Conservation (phyloP, 257 asterid species). For the Lavandula angustifolia region DNA sequence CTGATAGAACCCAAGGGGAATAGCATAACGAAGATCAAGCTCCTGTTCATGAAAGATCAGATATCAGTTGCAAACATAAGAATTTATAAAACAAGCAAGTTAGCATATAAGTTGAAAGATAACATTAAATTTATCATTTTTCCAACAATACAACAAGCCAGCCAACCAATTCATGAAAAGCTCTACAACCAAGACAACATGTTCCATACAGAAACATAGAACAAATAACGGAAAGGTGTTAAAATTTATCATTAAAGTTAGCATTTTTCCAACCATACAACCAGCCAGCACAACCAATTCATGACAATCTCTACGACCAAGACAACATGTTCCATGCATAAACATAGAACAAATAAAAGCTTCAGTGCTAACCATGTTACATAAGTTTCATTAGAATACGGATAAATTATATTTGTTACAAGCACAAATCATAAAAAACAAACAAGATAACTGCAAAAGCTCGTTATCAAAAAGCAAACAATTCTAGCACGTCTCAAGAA, state of each 20-base stretch:
- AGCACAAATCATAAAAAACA: not conserved
- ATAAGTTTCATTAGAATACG: conserved; percentile 14
- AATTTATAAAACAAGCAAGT: not conserved
- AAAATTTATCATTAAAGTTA: conserved; percentile 6
- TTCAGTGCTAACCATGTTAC: not conserved
- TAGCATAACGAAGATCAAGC: conserved; percentile 79
- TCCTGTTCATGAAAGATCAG: conserved; percentile 54
- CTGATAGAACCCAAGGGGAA: conserved; percentile 81
- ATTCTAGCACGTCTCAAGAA: conserved; percentile 3
- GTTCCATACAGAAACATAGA: conserved; percentile 9
- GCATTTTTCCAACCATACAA: conserved; percentile 19
- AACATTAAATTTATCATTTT: conserved; percentile 16
- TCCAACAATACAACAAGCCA: conserved; percentile 20
- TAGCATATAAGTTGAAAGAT: not conserved
- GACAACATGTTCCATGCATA: conserved; percentile 7
- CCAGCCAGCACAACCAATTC: conserved; percentile 11
- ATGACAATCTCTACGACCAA: conserved; percentile 17
- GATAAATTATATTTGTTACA: conserved; percentile 3
- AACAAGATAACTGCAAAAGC: not conserved
- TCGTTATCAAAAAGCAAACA: conserved; percentile 2
- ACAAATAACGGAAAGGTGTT: not conserved
- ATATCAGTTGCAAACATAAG: conserved; percentile 21
- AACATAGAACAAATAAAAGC: conserved; percentile 1
- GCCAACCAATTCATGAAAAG: conserved; percentile 2
- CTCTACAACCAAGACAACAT: conserved; percentile 20